phyloP scores from a whole-genome alignment of 257 asterid species.

The Capsicum baccatum region DNA sequence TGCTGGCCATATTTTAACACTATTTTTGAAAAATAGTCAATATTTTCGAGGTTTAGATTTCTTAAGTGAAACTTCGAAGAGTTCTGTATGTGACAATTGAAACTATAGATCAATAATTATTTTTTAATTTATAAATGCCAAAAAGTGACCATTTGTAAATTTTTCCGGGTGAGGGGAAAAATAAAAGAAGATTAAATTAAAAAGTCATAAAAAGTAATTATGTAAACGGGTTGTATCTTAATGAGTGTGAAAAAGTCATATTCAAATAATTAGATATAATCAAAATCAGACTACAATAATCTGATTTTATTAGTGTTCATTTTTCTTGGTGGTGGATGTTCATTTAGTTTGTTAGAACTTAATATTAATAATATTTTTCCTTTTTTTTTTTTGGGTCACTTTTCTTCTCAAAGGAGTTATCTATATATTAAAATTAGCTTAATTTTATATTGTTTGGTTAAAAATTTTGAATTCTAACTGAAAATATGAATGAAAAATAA shows the following conservation, averaged over 20 bases:
- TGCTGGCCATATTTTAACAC: background rate
- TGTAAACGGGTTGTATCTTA: background rate
- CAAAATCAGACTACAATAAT: background rate
- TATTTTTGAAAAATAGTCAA: background rate
- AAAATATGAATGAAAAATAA: too few species aligned
- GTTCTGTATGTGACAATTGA: background rate
- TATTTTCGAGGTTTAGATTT: background rate
- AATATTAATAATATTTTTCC: background rate
- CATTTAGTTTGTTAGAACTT: background rate
- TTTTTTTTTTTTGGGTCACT: background rate
- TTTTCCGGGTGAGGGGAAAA: background rate
- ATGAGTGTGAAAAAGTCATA: background rate
- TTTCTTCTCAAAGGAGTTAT: background rate
- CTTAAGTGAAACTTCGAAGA: background rate
- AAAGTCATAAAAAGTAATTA: background rate
- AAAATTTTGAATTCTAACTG: too few species aligned
- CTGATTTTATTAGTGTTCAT: background rate
- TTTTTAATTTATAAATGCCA: background rate
- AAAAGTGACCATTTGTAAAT: background rate
- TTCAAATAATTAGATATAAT: background rate
- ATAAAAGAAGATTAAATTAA: background rate
- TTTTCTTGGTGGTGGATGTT: conserved; percentile 6
- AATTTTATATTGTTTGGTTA: too few species aligned
- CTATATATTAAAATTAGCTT: too few species aligned
- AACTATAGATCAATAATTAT: background rate